These are phyloP conservation scores for Mimosa pudica DNA, from an alignment of 306 rosid species.

Conservation along the genomic window DNA sequence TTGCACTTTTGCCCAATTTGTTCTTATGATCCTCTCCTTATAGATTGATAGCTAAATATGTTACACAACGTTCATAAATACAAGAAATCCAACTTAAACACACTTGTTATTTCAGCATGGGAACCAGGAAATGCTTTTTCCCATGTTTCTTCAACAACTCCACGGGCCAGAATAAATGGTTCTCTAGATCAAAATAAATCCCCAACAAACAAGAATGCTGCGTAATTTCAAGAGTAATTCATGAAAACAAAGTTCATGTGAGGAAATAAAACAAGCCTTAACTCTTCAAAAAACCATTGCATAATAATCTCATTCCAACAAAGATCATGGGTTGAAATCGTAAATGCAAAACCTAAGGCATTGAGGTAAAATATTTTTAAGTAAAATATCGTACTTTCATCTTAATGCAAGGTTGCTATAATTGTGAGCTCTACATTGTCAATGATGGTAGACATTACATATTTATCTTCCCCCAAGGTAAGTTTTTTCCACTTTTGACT, in stretches of 20 bases:
- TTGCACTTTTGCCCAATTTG: too few species aligned
- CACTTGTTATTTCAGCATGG: background rate
- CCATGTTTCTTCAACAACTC: background rate
- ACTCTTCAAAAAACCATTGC: background rate
- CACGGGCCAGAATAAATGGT: background rate
- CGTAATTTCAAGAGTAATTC: background rate
- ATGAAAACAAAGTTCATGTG: background rate
- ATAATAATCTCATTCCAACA: background rate
- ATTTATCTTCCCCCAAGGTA: conserved; percentile 51
- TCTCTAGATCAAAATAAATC: background rate
- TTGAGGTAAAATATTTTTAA: background rate
- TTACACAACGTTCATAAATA: background rate
- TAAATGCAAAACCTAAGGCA: background rate
- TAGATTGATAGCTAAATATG: too few species aligned
- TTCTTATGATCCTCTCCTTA: too few species aligned
- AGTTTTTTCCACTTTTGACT: conserved; percentile 39
- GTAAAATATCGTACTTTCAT: background rate
- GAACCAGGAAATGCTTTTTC: background rate
- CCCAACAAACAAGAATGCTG: background rate
- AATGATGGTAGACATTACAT: conserved; percentile 19
- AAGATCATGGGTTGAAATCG: background rate
- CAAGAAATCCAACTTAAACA: background rate
- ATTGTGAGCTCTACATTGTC: conserved; percentile 7
- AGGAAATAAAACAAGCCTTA: background rate
- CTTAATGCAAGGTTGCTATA: background rate